These are phyloP conservation scores for Xylariales sp. DNA, from an alignment of 2,329 filamentous ascomycete species.

Conservation along the genomic window DNA sequence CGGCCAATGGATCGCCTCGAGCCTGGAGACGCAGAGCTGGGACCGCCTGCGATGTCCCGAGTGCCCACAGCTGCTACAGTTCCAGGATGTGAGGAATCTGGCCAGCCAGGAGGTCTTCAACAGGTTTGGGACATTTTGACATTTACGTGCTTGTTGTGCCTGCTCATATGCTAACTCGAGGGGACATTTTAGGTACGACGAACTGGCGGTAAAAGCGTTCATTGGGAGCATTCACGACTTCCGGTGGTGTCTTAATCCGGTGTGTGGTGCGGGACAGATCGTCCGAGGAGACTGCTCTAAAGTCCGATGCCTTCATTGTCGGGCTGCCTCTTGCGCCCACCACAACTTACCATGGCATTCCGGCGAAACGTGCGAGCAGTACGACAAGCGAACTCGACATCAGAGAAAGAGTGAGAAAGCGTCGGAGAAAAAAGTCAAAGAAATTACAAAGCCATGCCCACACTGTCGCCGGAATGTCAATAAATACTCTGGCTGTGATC, in stretches of 20 bases:
- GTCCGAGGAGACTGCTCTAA: constrained; percentile 22
- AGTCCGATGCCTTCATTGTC: constrained; percentile 28
- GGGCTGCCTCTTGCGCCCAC: constrained; percentile 23
- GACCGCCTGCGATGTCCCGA: constrained; percentile 30
- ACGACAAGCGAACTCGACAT: constrained; percentile 24
- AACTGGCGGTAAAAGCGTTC: constrained; percentile 24
- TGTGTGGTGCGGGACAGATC: constrained; percentile 33
- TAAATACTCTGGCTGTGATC: constrained; percentile 33
- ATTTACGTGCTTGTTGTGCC: no score
- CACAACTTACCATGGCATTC: constrained; percentile 33
- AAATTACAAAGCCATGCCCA: constrained; percentile 30
- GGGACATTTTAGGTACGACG: constrained; percentile 31
- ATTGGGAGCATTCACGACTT: constrained; percentile 26
- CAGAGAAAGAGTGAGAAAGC: constrained; percentile 24
- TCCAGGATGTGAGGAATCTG: constrained; percentile 24
- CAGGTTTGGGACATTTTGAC: constrained; percentile 11
- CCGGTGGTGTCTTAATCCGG: constrained; percentile 30
- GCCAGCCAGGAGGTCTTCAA: constrained; percentile 21
- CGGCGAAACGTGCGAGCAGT: constrained; percentile 30
- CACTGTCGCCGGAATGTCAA: constrained; percentile 27
- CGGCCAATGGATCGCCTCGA: constrained; percentile 26
- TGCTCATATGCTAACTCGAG: no score
- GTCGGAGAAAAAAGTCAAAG: constrained; percentile 26
- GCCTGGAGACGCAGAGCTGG: constrained; percentile 23
- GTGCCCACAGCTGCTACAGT: constrained; percentile 23